Evolutionary conservation across 2,329 filamentous ascomycete genomes (phyloP), one percentile per base, ranked within the genome.

Genomic region (Anthostomella pinea): DNA sequence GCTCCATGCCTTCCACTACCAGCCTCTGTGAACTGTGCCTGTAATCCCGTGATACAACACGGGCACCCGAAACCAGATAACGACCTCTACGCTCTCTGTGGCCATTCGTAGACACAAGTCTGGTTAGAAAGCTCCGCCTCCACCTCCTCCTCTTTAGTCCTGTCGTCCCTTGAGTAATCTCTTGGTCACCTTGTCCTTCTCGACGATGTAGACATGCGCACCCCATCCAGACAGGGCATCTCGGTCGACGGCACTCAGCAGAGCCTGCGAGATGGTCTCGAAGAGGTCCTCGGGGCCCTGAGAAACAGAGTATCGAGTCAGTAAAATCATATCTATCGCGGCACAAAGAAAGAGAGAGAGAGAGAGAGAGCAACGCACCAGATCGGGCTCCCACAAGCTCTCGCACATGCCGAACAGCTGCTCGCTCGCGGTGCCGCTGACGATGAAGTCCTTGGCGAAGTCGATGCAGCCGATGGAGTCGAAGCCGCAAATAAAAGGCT

Each of bases 141-240:
- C 30, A 10, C 10, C 23, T 30, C 30, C 21, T 25, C 24, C 38
- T 35, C 21, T 56, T 63, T 87, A 90, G 66, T 97, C 91, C 73
- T 97, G 91, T 73, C 90, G 82, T 62, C 90, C 90, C 81, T 97
- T 97, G 66, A 98, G 75, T 81, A 98, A 81, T 65, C 93, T 79
- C 84, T 97, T 96, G 59, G 93, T 97, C 48, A 98, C 87, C 85
- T 97, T 97, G 73, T 95, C 90, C 79, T 98, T 98, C 76, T 97
- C 93, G 66, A 98, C 95, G 61, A 98, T 95, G 72, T 97, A 98
- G 54, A 98, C 93, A 62, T 98, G 89, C 24, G 93, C 93, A 63
- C 93, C 93, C 93, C 93, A 97, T 49, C 93, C 93, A 23, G 91
- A 96, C 48, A 98, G 75, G 35, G 93, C 93, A 68, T 98, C 93